Evolutionary conservation across 768 basidiomycete species (phyloP).

Genomic region (Candolleomyces efflorescens): DNA sequence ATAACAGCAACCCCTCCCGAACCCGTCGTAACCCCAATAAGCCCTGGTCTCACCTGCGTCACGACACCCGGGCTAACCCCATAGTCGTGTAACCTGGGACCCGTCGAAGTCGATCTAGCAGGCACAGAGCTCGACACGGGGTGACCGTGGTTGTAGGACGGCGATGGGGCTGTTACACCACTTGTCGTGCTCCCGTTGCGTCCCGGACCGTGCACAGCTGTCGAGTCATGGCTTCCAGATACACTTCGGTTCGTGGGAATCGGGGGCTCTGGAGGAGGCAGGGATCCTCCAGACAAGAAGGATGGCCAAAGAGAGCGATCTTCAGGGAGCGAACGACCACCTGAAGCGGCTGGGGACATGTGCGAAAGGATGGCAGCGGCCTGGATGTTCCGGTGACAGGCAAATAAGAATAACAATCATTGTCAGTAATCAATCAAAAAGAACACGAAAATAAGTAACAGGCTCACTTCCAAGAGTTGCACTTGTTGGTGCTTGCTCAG

Average conservation of each 20-base stretch:
- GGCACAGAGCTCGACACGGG: constrained; percentile 55
- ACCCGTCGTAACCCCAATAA: constrained; percentile 35
- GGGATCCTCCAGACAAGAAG: constrained; percentile 66
- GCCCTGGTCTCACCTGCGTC: constrained; percentile 59
- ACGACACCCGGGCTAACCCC: constrained; percentile 41
- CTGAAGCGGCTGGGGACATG: constrained; percentile 58
- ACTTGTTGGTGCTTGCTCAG: constrained; percentile 97
- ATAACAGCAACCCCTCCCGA: constrained; percentile 12
- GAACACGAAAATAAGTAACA: background rate
- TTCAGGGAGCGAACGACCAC: constrained; percentile 81
- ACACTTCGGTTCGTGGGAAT: constrained; percentile 13
- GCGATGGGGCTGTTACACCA: constrained; percentile 10
- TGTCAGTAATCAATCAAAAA: background rate
- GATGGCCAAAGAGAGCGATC: constrained; percentile 93
- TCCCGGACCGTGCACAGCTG: background rate
- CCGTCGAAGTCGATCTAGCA: constrained; percentile 32
- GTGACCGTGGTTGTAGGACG: constrained; percentile 14
- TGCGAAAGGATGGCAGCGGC: constrained; percentile 95
- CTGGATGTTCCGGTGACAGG: constrained; percentile 27
- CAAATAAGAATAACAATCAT: background rate
- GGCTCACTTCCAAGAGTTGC: constrained; percentile 80
- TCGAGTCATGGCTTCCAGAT: background rate
- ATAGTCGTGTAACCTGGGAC: constrained; percentile 68
- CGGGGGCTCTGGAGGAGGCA: constrained; percentile 46
- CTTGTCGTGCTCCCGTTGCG: constrained; percentile 4